Evolutionary conservation across 2,329 filamentous ascomycete genomes (phyloP).

Genomic region (Sporothrix protearum): DNA sequence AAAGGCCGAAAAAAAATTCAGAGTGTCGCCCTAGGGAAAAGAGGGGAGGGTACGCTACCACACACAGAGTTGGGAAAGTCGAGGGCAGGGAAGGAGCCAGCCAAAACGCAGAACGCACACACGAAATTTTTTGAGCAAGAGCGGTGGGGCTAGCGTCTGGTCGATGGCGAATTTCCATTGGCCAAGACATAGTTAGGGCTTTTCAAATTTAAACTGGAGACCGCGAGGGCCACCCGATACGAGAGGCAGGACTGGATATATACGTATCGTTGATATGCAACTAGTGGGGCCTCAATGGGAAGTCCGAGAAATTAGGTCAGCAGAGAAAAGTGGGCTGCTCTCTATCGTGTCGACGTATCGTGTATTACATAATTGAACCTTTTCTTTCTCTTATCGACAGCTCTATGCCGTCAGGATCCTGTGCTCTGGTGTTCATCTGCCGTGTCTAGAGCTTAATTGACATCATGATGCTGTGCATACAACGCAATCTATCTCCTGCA

Average conservation of each 20-base stretch:
- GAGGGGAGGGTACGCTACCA: slow-evolving; percentile 24
- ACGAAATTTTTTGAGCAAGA: slow-evolving; percentile 31
- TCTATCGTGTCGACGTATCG: neutral
- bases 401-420: neutral
- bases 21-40: slow-evolving; percentile 19
- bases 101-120: slow-evolving; percentile 25
- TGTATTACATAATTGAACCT: neutral
- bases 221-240: slow-evolving; percentile 23
- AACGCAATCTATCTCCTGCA: neutral
- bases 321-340: neutral
- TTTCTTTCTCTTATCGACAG: neutral
- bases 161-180: slow-evolving; percentile 17
- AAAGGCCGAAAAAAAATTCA: slow-evolving; percentile 22
- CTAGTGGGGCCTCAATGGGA: neutral
- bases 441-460: neutral
- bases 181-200: slow-evolving; percentile 26
- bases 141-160: slow-evolving; percentile 1
- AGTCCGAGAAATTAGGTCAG: neutral
- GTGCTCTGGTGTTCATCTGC: neutral
- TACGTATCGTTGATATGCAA: neutral
- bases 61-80: neutral
- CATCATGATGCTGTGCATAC: neutral
- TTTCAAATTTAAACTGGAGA: slow-evolving; percentile 19
- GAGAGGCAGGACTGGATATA: neutral
- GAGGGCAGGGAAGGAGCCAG: neutral